phyloP scores from a whole-genome alignment of 2,329 filamentous ascomycete species.

The Ceratocystis huliohia region DNA sequence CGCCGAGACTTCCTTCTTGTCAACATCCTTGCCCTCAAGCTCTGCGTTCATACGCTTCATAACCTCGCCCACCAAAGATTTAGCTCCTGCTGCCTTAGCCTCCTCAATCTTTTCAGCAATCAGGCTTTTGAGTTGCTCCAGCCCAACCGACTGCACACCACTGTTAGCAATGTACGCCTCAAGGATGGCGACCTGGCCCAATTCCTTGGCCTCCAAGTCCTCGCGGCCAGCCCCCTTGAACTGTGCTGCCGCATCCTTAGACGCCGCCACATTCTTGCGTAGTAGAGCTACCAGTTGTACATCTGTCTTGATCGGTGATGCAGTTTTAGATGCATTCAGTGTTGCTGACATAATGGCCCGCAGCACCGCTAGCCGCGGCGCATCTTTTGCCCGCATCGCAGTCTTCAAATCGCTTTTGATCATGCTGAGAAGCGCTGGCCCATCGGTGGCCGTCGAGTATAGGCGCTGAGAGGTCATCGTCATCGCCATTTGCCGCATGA shows the following conservation, averaged over 20 bases:
- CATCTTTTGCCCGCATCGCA: slow-evolving; percentile 54
- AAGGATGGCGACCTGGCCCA: slow-evolving; percentile 50
- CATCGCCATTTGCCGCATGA: neutral
- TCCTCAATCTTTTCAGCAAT: slow-evolving; percentile 41
- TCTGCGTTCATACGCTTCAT: slow-evolving; percentile 47
- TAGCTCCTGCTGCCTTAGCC: slow-evolving; percentile 35
- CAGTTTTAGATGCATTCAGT: slow-evolving; percentile 63
- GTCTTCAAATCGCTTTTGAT: slow-evolving; percentile 50
- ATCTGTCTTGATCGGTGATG: slow-evolving; percentile 56
- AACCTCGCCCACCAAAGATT: slow-evolving; percentile 44
- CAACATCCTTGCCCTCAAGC: slow-evolving; percentile 51
- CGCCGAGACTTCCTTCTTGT: slow-evolving; percentile 47
- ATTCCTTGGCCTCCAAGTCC: slow-evolving; percentile 60
- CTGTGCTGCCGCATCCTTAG: slow-evolving; percentile 48
- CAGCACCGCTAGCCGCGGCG: slow-evolving; percentile 52
- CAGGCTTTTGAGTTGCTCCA: slow-evolving; percentile 44
- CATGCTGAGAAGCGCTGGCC: slow-evolving; percentile 37
- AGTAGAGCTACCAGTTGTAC: slow-evolving; percentile 55
- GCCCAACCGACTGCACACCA: slow-evolving; percentile 44
- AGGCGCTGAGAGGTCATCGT: slow-evolving; percentile 5
- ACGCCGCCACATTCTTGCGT: slow-evolving; percentile 47
- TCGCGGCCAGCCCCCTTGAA: slow-evolving; percentile 50
- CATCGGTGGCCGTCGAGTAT: slow-evolving; percentile 26
- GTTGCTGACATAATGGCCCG: slow-evolving; percentile 56
- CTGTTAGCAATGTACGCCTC: slow-evolving; percentile 50